Base-by-base conservation (phyloP, 768 basidiomycete species). In the Rhodosporidiobolus sp. region DNA sequence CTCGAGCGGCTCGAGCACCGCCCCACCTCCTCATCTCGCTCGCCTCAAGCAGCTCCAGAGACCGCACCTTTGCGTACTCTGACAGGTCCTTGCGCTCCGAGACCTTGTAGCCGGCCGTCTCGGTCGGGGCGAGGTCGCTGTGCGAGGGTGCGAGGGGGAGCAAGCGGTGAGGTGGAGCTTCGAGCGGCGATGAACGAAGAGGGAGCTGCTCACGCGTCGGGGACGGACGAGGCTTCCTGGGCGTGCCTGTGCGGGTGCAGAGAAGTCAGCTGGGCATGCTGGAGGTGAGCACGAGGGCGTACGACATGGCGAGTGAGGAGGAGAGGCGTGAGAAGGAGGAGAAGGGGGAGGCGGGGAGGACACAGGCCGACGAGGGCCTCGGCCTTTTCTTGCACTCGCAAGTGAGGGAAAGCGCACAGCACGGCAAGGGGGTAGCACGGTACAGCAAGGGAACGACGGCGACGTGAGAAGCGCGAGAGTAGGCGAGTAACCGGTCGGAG, bases 81-180 rank as follows among this genome's bases (percentile, higher is more conserved):
- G 50, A 65, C 26, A 76, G 48, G 6, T 56, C 46, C 68, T 76
- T 76, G 26, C 28, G 30, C 43, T 69, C 45, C 0, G 53, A 52
- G 45, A 76, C 63, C 65, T 69, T 69, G 74, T 72, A 76, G 3
- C 74, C 74, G 1, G 59, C 56, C 1, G 74, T 76, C 46, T 69
- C 64, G 24, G 62, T 69, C 32, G 74, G 70, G 3, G 50, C 60
- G 49, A 70, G 67, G 46, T 74, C 73, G n/a, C 69, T 67, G 54
- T 5, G 24, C 16, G 64, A 1, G 19, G 7, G n/a, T n/a, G n/a
- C 11, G 12, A 20, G 11, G 53, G 22, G n/a, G 4, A 19, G 49
- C 50, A 0, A 19, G 65, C 5, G 8, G 3, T 6, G 19, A 11
- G 43, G 43, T 3, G 58, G 12, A 30, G n/a, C 16, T 5, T 56